Conservation (phyloP, 495 filamentous ascomycete species). For the Aspergillus saccharolyticus region DNA sequence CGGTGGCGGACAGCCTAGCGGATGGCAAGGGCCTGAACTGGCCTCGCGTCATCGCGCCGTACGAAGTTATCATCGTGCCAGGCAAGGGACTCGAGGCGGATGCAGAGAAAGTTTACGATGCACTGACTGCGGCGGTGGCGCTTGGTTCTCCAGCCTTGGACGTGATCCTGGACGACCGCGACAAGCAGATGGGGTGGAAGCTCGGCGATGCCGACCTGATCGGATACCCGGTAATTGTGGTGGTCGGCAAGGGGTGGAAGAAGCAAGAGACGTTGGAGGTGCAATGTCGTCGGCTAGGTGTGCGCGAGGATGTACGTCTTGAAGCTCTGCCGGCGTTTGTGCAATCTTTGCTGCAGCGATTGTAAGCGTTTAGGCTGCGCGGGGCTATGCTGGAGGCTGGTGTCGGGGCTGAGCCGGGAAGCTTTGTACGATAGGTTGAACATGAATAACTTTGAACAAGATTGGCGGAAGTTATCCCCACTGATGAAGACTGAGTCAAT, state of each 20-base stretch:
- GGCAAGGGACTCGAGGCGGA: constrained; percentile 42
- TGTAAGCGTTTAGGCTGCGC: constrained; percentile 21
- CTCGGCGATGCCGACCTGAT: constrained; percentile 82
- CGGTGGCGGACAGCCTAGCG: constrained; percentile 68
- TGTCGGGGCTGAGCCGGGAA: constrained; percentile 4
- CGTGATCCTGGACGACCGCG: constrained; percentile 72
- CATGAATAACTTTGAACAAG: not conserved
- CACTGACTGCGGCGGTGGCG: constrained; percentile 29
- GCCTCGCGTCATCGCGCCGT: constrained; percentile 83
- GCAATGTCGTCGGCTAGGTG: constrained; percentile 61
- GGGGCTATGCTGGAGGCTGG: not conserved
- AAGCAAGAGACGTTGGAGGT: constrained; percentile 62
- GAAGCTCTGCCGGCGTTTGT: constrained; percentile 35
- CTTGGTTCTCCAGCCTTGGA: constrained; percentile 38
- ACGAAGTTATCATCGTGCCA: constrained; percentile 67
- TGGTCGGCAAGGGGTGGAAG: constrained; percentile 73
- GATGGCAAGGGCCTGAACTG: constrained; percentile 79
- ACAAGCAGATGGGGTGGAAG: constrained; percentile 70
- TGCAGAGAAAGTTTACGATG: constrained; percentile 58
- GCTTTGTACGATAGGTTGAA: not conserved
- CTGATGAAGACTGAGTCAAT: not conserved
- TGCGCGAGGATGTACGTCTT: constrained; percentile 44
- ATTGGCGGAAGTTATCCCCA: not conserved
- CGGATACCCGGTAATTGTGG: constrained; percentile 77
- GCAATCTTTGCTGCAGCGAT: constrained; percentile 34